Evolutionary conservation across 129 eudicot genomes (phyloP).

Genomic region (Saussurea involucrata): DNA sequence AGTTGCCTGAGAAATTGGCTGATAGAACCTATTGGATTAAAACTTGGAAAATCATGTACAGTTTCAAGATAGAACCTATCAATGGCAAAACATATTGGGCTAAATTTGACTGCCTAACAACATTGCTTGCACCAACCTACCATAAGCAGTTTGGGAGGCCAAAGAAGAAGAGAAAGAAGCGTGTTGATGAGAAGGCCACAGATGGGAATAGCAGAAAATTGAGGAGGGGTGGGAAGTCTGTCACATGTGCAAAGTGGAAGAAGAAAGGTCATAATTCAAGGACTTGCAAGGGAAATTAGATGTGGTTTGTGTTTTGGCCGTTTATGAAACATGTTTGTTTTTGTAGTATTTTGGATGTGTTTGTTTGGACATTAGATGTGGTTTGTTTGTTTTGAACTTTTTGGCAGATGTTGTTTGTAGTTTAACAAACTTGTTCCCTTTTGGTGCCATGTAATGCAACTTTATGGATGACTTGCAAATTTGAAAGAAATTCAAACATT

Average conservation of each 20-base stretch:
- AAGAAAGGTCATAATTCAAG: neutral
- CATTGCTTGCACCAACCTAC: neutral
- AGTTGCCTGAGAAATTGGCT: neutral
- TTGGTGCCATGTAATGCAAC: too few relatives aligned
- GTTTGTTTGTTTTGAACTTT: too few relatives aligned
- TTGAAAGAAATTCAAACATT: too few relatives aligned
- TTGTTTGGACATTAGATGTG: too few relatives aligned
- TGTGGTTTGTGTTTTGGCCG: too few relatives aligned
- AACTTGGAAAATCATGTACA: neutral
- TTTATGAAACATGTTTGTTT: too few relatives aligned
- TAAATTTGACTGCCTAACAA: neutral
- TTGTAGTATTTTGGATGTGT: too few relatives aligned
- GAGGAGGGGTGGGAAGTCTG: neutral
- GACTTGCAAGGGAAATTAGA: neutral
- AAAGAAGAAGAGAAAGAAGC: neutral
- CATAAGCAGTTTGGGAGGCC: neutral
- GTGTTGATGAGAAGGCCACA: neutral
- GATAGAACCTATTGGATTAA: neutral
- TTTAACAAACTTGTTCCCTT: too few relatives aligned
- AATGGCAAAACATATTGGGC: neutral
- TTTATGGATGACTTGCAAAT: too few relatives aligned
- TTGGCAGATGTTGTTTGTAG: too few relatives aligned
- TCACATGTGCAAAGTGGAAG: neutral
- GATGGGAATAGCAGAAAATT: too few relatives aligned
- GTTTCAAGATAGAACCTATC: neutral